Conservation (phyloP, 441 rosid species). For the Gossypium davidsonii region DNA sequence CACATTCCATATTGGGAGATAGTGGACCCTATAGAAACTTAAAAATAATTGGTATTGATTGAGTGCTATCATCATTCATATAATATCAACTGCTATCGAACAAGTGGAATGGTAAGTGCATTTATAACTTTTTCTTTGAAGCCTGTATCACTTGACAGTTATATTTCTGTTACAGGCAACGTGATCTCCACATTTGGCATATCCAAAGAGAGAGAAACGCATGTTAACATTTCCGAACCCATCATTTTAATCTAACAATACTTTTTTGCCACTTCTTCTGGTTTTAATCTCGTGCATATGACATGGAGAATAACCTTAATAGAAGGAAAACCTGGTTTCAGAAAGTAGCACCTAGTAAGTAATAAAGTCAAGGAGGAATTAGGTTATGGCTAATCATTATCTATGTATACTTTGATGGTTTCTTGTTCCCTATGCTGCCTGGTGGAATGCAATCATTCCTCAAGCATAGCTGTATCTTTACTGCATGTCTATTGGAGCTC, state of each 20-base stretch:
- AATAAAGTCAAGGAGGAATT: constrained; percentile 1
- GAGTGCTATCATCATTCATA: neutral
- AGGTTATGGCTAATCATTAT: neutral
- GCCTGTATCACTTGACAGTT: neutral
- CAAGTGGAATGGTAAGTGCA: neutral
- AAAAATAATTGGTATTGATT: neutral
- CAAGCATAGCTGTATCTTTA: neutral
- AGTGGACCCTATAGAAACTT: neutral
- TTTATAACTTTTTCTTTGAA: constrained; percentile 7
- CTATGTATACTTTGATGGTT: neutral
- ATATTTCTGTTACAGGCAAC: neutral
- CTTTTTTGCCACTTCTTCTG: neutral
- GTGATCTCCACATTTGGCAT: neutral
- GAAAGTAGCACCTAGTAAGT: neutral
- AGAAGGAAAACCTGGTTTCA: neutral
- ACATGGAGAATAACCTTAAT: neutral
- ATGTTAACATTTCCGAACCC: neutral
- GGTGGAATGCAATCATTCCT: neutral
- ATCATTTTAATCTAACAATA: neutral
- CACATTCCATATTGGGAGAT: neutral
- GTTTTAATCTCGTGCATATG: neutral
- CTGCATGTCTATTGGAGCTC: constrained; percentile 6
- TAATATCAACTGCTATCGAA: neutral
- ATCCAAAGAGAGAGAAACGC: neutral
- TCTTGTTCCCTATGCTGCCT: neutral